Evolutionary conservation across 805 yeast species (phyloP).

Genomic region (Candida insectorum): DNA sequence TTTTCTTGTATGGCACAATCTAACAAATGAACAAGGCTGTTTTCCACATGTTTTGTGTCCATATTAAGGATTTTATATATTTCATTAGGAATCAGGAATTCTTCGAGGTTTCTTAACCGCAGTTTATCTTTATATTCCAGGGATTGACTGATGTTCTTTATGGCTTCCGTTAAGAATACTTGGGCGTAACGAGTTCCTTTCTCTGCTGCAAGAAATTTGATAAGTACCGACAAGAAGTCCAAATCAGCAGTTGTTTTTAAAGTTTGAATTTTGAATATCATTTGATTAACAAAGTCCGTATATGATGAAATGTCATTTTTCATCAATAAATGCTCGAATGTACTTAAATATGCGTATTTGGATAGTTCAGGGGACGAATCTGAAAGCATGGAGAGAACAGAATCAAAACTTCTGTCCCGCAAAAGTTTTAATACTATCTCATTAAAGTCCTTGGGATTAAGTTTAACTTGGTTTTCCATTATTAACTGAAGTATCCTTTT

Average conservation of each 20-base stretch:
- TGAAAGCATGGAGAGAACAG: conserved; percentile 21
- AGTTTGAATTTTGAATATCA: too few relatives aligned
- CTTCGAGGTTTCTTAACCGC: conserved; percentile 5
- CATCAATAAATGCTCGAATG: conserved; percentile 14
- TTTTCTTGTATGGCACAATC: conserved; percentile 20
- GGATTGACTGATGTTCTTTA: too few relatives aligned
- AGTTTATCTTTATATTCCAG: too few relatives aligned
- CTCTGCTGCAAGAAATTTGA: too few relatives aligned
- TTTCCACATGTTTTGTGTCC: conserved; percentile 12
- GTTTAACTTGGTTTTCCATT: conserved; percentile 24
- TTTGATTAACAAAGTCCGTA: conserved; percentile 4
- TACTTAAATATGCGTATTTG: conserved; percentile 19
- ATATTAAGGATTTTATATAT: conserved; percentile 4
- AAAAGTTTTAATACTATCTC: conserved; percentile 24
- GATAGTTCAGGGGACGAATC: conserved; percentile 18
- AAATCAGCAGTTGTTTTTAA: too few relatives aligned
- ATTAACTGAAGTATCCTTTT: conserved; percentile 28
- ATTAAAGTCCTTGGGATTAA: conserved; percentile 23
- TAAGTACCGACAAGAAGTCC: too few relatives aligned
- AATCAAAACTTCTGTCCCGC: conserved; percentile 19
- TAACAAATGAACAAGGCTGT: conserved; percentile 20
- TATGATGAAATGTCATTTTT: neutral
- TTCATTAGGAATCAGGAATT: conserved; percentile 3
- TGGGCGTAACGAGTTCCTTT: too few relatives aligned
- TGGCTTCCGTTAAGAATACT: too few relatives aligned